phyloP scores from a whole-genome alignment of 495 filamentous ascomycete genomes.

The Aspergillus funiculosus region DNA sequence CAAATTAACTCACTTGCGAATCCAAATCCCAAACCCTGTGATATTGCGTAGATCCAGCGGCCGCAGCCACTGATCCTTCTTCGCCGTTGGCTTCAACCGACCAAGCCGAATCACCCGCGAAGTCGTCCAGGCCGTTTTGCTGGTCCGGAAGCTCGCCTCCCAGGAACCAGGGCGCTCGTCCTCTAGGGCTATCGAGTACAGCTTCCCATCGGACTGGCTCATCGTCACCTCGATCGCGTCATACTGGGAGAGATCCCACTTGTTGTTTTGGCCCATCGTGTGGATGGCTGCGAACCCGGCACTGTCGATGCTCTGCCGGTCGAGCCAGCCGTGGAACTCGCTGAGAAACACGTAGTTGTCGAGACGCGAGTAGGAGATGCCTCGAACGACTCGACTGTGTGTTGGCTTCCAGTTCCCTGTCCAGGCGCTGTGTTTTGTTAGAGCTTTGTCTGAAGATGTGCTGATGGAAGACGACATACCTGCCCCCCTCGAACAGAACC shows the following conservation, averaged over 20 bases:
- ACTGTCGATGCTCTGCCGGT: background rate
- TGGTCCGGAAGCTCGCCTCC: background rate
- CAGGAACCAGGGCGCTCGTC: slow-evolving; percentile 32
- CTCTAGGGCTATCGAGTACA: slow-evolving; percentile 62
- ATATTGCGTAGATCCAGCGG: slow-evolving; percentile 1
- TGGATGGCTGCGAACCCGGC: background rate
- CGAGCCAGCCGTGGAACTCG: slow-evolving; percentile 11
- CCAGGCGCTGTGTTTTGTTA: slow-evolving; percentile 1
- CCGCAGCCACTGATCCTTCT: background rate
- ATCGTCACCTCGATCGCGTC: slow-evolving; percentile 41
- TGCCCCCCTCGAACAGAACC: slow-evolving; percentile 5
- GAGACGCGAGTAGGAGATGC: slow-evolving; percentile 2
- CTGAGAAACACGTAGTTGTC: background rate
- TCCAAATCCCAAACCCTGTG: slow-evolving; percentile 2
- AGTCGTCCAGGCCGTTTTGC: background rate
- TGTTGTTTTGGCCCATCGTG: background rate
- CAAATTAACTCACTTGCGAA: background rate
- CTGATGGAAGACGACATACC: background rate
- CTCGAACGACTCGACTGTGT: background rate
- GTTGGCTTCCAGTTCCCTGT: slow-evolving; percentile 3
- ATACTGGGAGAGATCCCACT: slow-evolving; percentile 41
- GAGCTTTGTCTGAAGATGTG: no score
- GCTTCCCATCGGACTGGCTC: slow-evolving; percentile 36
- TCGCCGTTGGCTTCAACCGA: background rate
- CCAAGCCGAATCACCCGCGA: background rate